Evolutionary conservation across 352 stramenopile species (phyloP), one percentile per base, ranked within the genome.

Genomic region (Phytophthora litchii): DNA sequence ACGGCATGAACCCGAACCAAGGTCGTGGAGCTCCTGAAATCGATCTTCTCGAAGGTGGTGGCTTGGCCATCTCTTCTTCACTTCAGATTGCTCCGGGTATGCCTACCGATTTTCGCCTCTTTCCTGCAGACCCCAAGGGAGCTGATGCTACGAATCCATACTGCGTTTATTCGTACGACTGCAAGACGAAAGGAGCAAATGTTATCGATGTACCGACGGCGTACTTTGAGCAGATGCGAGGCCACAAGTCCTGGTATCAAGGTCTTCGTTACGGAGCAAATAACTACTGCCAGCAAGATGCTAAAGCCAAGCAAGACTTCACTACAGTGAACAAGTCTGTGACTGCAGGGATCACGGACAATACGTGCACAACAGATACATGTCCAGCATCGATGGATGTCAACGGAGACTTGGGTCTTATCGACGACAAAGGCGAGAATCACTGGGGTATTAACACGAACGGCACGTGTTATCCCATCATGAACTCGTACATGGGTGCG

Each of bases 21-120:
- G 93, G 93, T 1, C 74, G 91, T 11, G 94, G 94, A 29, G 86
- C 91, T 40, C 94, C 94, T 0, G 94, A 98, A 58, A 98, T 98
- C 64, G 92, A 98, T 74, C 62, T 98, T 13, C 74, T 98, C 7
- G 93, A 96, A 97, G 82, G 88, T 71, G 74, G 72, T 16, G 78
- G 91, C 21, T 63, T 68, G 14, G 74, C 82, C 10, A 92, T 97
- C 68, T 97, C 89, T 10, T 91, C 87, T 21, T 97, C 91, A 34
- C 78, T 97, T 0, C 93, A 98, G 64, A 83, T 98, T 43, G 72
- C 70, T 0, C 85, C 85, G 0, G 88, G 83, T 7, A 89, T 89
- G 71, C 83, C 83, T 0, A 55, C 51, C 4, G 63, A 86, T 40
- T 86, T 85, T 16, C 80, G 79, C 11, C 32, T 83, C 0, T 92